Evolutionary conservation across 768 basidiomycete species (phyloP).

Genomic region (Amanita rubescens): DNA sequence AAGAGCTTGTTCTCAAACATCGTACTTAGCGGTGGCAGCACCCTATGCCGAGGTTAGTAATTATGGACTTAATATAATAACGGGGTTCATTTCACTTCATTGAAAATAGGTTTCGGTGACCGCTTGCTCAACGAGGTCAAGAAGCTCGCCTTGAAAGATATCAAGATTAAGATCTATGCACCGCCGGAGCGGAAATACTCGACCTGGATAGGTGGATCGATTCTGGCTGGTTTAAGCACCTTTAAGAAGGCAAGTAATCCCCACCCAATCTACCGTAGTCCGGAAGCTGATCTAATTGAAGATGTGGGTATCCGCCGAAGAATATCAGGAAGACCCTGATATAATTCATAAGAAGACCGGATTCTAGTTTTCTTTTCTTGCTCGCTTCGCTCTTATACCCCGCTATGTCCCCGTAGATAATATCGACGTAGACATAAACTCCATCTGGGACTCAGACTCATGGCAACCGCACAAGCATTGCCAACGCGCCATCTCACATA

Average conservation of each 20-base stretch:
- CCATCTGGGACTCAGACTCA: neutral
- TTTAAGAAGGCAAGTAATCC: constrained; percentile 80
- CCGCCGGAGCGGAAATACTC: constrained; percentile 99
- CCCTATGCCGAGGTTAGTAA: constrained; percentile 76
- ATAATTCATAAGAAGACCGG: constrained; percentile 95
- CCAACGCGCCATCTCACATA: constrained; percentile 10
- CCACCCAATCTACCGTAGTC: neutral
- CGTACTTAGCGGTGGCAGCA: constrained; percentile 94
- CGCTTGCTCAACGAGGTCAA: constrained; percentile 94
- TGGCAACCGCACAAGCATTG: neutral
- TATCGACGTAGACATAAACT: neutral
- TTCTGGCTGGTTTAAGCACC: constrained; percentile 89
- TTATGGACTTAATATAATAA: constrained; percentile 12
- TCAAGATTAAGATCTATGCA: constrained; percentile 98
- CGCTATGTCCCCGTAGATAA: constrained; percentile 1
- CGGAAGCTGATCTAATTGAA: constrained; percentile 23
- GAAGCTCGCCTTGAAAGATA: constrained; percentile 89
- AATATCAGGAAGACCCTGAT: constrained; percentile 98
- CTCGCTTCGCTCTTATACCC: constrained; percentile 7
- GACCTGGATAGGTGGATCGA: constrained; percentile 96
- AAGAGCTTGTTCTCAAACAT: constrained; percentile 96
- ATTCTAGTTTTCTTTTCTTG: constrained; percentile 38
- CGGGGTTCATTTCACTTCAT: constrained; percentile 3
- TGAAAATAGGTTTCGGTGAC: constrained; percentile 77
- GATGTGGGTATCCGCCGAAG: constrained; percentile 99